These are phyloP conservation scores for Durotheca rogersii DNA, from an alignment of 495 filamentous ascomycete species.

Conservation along the genomic window DNA sequence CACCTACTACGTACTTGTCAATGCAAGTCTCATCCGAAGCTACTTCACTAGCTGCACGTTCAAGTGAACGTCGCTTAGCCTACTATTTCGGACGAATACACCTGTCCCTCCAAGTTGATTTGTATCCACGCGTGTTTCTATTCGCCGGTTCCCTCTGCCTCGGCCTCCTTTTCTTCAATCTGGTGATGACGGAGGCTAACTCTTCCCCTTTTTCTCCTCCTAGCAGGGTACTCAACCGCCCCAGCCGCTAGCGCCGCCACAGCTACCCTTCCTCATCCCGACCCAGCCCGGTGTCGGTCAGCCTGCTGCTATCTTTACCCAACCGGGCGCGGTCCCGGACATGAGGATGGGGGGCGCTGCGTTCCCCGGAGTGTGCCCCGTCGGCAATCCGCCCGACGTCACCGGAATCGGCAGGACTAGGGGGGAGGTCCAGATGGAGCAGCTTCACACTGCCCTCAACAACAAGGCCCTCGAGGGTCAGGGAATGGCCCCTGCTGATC, in stretches of 20 bases:
- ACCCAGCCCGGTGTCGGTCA: constrained; percentile 14
- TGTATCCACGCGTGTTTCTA: not conserved
- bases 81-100: not conserved
- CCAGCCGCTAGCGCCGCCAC: no score
- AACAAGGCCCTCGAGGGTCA: constrained; percentile 48
- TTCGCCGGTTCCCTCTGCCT: constrained; percentile 1
- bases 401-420: constrained; percentile 44
- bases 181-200: constrained; percentile 25
- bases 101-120: not conserved
- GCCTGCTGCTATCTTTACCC: constrained; percentile 10
- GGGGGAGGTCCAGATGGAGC: constrained; percentile 40
- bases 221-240: no score
- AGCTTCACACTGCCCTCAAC: constrained; percentile 40
- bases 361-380: constrained; percentile 3
- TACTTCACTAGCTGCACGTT: constrained; percentile 1
- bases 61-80: not conserved
- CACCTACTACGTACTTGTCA: constrained; percentile 3
- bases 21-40: constrained; percentile 30
- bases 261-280: constrained; percentile 13
- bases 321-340: constrained; percentile 6
- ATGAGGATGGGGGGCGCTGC: not conserved
- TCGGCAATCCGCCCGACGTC: constrained; percentile 31
- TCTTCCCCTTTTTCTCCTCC: constrained; percentile 4
- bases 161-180: not conserved
- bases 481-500: constrained; percentile 54